These are phyloP conservation scores for Penicillium desertorum DNA, from an alignment of 495 filamentous ascomycete species.

Conservation along the genomic window DNA sequence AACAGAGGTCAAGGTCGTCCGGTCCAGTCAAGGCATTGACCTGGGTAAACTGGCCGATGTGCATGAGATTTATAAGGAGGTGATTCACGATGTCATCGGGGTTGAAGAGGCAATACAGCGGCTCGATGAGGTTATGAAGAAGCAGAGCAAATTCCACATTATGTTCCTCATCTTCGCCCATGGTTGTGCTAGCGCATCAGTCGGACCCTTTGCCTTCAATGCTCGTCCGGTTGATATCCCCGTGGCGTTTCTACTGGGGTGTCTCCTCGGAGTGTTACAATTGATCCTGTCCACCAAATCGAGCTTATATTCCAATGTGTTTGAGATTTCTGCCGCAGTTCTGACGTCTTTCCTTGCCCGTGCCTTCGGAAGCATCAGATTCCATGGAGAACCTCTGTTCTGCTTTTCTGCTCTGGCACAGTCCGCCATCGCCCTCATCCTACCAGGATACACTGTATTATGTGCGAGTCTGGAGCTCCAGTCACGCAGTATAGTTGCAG, in stretches of 20 bases:
- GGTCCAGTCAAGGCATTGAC: slow-evolving; percentile 73
- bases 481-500: slow-evolving; percentile 80
- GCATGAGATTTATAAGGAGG: slow-evolving; percentile 90
- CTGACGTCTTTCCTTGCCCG: slow-evolving; percentile 87
- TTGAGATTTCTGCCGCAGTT: slow-evolving; percentile 85
- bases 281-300: slow-evolving; percentile 76
- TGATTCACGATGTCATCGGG: slow-evolving; percentile 83
- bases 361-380: slow-evolving; percentile 78
- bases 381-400: slow-evolving; percentile 61
- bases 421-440: slow-evolving; percentile 85
- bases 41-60: slow-evolving; percentile 80
- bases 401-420: slow-evolving; percentile 94
- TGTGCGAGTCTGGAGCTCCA: slow-evolving; percentile 87
- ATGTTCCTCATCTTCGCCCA: slow-evolving; percentile 81
- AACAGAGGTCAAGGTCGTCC: slow-evolving; percentile 87
- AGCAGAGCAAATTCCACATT: slow-evolving; percentile 60
- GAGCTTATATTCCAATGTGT: slow-evolving; percentile 78
- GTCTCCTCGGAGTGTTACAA: slow-evolving; percentile 77
- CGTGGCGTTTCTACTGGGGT: slow-evolving; percentile 81
- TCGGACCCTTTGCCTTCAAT: slow-evolving; percentile 88
- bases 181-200: slow-evolving; percentile 74
- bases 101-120: slow-evolving; percentile 77
- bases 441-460: slow-evolving; percentile 84
- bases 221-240: slow-evolving; percentile 87
- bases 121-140: slow-evolving; percentile 64